A percentile compares a stretch with the other conserved stretches of the same genome.
Conservation (phyloP, 2,329 filamentous ascomycete species). For the Cytospora paraplurivora region DNA sequence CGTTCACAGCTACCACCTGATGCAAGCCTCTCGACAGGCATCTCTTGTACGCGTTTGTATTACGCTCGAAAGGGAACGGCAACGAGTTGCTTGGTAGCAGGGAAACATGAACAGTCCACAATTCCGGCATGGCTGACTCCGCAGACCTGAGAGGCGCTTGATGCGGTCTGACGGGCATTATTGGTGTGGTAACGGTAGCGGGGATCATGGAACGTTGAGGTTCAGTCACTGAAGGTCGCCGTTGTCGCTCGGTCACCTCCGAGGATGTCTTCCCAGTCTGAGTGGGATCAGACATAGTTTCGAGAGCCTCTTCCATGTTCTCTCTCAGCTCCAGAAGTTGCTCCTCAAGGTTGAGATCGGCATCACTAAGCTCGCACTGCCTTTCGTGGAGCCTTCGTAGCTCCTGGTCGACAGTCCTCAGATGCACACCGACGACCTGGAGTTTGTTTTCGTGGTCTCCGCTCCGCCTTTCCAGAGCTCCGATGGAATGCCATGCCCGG, state of each 20-base stretch:
- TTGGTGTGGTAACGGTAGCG: conserved; percentile 6
- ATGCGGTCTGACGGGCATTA: conserved; percentile 27
- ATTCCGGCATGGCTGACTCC: conserved; percentile 37
- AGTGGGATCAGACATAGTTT: conserved; percentile 26
- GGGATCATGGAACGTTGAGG: conserved; percentile 18
- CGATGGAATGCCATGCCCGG: conserved; percentile 55
- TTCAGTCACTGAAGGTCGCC: conserved; percentile 30
- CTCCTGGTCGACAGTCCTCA: conserved; percentile 44
- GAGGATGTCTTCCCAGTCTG: conserved; percentile 5
- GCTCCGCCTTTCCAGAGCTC: conserved; percentile 46
- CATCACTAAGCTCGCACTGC: conserved; percentile 53
- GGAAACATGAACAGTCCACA: conserved; percentile 63
- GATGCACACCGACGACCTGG: conserved; percentile 44
- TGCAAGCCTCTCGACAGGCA: conserved; percentile 63
- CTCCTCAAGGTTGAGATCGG: conserved; percentile 56
- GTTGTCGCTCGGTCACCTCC: conserved; percentile 12
- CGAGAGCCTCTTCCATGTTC: conserved; percentile 33
- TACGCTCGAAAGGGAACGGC: conserved; percentile 63
- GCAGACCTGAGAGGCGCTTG: conserved; percentile 31
- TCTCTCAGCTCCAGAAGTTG: conserved; percentile 54
- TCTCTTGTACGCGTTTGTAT: conserved; percentile 62
- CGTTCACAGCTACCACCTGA: conserved; percentile 56
- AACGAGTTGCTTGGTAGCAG: conserved; percentile 56
- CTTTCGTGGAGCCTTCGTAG: conserved; percentile 50
- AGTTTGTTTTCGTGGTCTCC: conserved; percentile 42